Percentiles rank a stretch among this genome's conserved stretches.
Conservation (phyloP, 768 basidiomycete genomes). For the Zangia roseola region DNA sequence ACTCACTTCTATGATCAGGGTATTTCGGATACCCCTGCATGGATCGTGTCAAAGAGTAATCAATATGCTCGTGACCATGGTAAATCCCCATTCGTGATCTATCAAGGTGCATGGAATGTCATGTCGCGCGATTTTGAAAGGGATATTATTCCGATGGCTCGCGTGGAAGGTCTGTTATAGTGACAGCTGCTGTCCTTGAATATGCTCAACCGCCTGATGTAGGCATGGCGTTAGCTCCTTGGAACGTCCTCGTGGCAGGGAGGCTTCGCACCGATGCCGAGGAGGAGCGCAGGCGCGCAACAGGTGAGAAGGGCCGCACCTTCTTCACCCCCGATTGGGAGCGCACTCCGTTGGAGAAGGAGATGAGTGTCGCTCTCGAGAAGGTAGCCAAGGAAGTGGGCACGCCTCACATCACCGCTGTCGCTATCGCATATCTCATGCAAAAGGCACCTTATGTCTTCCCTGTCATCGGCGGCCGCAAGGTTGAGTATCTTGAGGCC, state of each 20-base stretch:
- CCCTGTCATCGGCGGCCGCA: slow-evolving; percentile 41
- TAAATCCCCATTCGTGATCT: slow-evolving; percentile 49
- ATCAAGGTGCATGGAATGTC: slow-evolving; percentile 48
- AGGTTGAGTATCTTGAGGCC: slow-evolving; percentile 39
- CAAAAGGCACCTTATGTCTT: slow-evolving; percentile 44
- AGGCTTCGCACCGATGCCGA: slow-evolving; percentile 30
- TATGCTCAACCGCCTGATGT: slow-evolving; percentile 4
- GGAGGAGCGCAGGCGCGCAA: slow-evolving; percentile 23
- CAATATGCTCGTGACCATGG: slow-evolving; percentile 50
- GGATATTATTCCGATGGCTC: slow-evolving; percentile 43
- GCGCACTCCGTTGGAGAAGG: slow-evolving; percentile 32
- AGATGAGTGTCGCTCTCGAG: slow-evolving; percentile 36
- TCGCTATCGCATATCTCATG: slow-evolving; percentile 44
- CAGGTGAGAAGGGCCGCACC: slow-evolving; percentile 40
- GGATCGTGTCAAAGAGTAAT: slow-evolving; percentile 46
- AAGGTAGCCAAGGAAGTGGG: slow-evolving; percentile 39
- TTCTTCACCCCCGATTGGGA: slow-evolving; percentile 25
- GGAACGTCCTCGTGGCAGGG: slow-evolving; percentile 30
- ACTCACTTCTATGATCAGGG: slow-evolving; percentile 25
- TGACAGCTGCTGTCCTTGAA: background rate
- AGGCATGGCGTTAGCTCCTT: slow-evolving; percentile 33
- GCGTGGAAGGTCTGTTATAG: slow-evolving; percentile 29
- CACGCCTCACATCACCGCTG: slow-evolving; percentile 31
- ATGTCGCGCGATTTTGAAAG: slow-evolving; percentile 48
- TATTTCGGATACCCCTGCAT: slow-evolving; percentile 43